Evolutionary conservation across 352 stramenopile species (phyloP).

Genomic region (Globisporangium sylvaticum): DNA sequence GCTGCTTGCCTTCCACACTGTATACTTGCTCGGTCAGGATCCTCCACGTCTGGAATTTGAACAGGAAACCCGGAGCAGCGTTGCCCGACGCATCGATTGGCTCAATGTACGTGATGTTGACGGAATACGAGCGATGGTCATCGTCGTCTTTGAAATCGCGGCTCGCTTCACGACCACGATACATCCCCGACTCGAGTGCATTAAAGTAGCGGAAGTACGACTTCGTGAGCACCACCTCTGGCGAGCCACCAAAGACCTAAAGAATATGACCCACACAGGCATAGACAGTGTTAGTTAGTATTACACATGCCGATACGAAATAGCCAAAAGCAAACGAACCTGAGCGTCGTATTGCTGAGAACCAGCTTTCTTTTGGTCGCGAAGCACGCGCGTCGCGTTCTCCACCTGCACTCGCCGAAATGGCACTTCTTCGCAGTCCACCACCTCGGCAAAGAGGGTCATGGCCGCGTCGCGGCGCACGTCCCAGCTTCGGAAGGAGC

Average conservation of each 20-base stretch:
- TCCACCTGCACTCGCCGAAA: background rate
- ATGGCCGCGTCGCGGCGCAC: background rate
- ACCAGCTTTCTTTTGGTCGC: background rate
- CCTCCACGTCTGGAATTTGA: background rate
- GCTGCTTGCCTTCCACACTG: background rate
- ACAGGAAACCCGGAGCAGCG: background rate
- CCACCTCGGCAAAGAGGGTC: background rate
- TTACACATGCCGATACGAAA: too few relatives aligned
- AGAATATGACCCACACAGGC: background rate
- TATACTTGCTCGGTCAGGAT: background rate
- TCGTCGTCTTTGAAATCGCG: background rate
- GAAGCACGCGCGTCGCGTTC: background rate
- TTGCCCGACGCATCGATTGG: background rate
- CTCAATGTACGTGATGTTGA: background rate
- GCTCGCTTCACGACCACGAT: background rate
- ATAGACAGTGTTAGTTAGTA: background rate
- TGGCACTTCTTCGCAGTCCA: conserved; percentile 3
- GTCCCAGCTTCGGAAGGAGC: background rate
- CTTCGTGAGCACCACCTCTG: background rate
- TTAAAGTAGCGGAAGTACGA: background rate
- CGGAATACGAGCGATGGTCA: background rate
- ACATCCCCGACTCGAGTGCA: background rate
- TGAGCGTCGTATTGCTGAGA: background rate
- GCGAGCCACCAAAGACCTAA: background rate
- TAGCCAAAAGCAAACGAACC: background rate